Evolutionary conservation across 306 rosid genomes (phyloP), one percentile per base, ranked within the genome.

Genomic region (Quercus aquifolioides): DNA sequence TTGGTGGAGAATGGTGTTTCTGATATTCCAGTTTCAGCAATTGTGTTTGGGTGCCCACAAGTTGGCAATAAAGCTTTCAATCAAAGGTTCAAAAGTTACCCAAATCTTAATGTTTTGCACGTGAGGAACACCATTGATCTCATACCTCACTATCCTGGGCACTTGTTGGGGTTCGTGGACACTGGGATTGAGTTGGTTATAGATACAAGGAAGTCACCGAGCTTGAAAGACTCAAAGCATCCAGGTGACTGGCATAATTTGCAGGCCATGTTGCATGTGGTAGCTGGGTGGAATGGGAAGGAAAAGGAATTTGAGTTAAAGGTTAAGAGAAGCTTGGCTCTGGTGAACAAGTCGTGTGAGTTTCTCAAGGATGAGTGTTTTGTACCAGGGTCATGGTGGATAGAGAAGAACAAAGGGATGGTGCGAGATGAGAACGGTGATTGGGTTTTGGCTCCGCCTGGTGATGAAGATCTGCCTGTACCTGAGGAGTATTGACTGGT

Each of bases 261-360:
- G 89, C 88, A 92, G 78, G 93, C 90, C 10, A 86, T 86, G 78
- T 59, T 92, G 81, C 95, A 92, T 41, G 79, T 87, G 71, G 97
- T 92, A 80, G 97, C 91, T 0, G 93, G 95, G 76, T 90, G 97
- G 97, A 89, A 89, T 25, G 91, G 95, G n/a, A 19, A 10, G 19
- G 23, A 70, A 0, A 84, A 74, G 3, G 79, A 54, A 74, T 92
- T 92, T 79, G 86, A 85, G 88, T 6, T 86, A 79, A 90, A 73
- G 79, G 93, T 87, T 67, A 89, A 89, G 89, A 87, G 95, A 76
- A 87, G 93, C 49, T 59, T 90, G 86, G 91, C 90, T 7, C 74
- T 89, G 85, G 92, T 90, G 81, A 90, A 90, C 59, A 92, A 92
- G 78, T 87, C 93, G 0, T 33, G 89, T 74, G 86, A 85, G 26